These are phyloP conservation scores for Ceratorhiza oryzae-sativae DNA, from an alignment of 1,284 basidiomycete species.

Conservation along the genomic window DNA sequence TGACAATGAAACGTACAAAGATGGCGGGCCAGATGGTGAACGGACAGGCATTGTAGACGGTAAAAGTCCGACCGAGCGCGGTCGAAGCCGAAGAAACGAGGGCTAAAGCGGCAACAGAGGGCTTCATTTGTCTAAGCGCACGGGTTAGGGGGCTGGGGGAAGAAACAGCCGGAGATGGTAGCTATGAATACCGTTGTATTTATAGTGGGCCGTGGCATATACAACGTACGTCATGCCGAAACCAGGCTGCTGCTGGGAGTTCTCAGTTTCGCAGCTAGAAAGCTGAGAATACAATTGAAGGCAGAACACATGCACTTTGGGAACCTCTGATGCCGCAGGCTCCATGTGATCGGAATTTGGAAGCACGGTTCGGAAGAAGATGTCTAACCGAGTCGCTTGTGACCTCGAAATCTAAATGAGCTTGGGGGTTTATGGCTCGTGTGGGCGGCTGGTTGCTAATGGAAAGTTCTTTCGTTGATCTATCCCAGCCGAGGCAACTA, in stretches of 20 bases:
- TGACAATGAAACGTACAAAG: conserved; percentile 27
- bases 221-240: not conserved
- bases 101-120: conserved; percentile 39
- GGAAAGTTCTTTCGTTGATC: not conserved
- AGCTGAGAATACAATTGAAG: not conserved
- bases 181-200: not conserved
- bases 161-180: not conserved
- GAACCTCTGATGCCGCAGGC: not conserved
- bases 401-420: not conserved
- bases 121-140: not conserved
- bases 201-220: not conserved
- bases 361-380: not conserved
- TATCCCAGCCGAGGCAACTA: not conserved
- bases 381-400: not conserved
- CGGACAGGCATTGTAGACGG: conserved; percentile 53
- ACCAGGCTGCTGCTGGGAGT: not conserved
- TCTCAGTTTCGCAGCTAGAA: not conserved
- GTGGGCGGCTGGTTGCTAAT: not conserved
- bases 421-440: not conserved
- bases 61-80: conserved; percentile 52
- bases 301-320: not conserved
- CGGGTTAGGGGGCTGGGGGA: not conserved
- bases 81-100: conserved; percentile 48
- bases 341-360: not conserved
- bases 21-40: conserved; percentile 44